Conservation (phyloP, 2,329 filamentous ascomycete species). For the Fusarium sp. region DNA sequence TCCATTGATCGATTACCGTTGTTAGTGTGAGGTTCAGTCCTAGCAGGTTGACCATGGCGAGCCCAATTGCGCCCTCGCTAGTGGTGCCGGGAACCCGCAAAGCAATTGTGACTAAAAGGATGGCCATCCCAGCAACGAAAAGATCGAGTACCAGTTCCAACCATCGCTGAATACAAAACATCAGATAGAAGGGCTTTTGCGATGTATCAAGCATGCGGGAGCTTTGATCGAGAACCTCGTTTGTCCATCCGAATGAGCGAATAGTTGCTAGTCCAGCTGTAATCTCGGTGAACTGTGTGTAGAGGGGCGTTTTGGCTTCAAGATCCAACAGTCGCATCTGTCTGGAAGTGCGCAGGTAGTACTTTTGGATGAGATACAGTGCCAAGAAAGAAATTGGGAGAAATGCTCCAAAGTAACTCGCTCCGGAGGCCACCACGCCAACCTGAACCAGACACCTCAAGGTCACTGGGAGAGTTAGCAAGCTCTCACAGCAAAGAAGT, state of each 20-base stretch:
- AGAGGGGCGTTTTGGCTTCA: slow-evolving; percentile 59
- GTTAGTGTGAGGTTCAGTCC: slow-evolving; percentile 45
- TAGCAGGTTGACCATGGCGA: slow-evolving; percentile 44
- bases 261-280: slow-evolving; percentile 58
- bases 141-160: slow-evolving; percentile 58
- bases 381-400: slow-evolving; percentile 53
- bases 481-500: fast-evolving
- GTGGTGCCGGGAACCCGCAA: slow-evolving; percentile 42
- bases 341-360: slow-evolving; percentile 62
- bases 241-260: slow-evolving; percentile 60
- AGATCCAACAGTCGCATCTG: slow-evolving; percentile 62
- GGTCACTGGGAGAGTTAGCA: slow-evolving; percentile 38
- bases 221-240: slow-evolving; percentile 48
- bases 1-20: slow-evolving; percentile 48
- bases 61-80: slow-evolving; percentile 45
- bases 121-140: slow-evolving; percentile 57
- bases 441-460: slow-evolving; percentile 37
- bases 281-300: slow-evolving; percentile 61
- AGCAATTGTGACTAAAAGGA: slow-evolving; percentile 56
- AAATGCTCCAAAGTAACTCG: slow-evolving; percentile 47
- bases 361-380: slow-evolving; percentile 57
- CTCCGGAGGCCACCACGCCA: slow-evolving; percentile 38
- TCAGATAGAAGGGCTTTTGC: slow-evolving; percentile 60
- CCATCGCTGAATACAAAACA: slow-evolving; percentile 61
- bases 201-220: slow-evolving; percentile 52